Evolutionary conservation across 164 flowering plant genomes (phyloP), one percentile per base, ranked within the genome.

Genomic region (Nymphaea colorata): DNA sequence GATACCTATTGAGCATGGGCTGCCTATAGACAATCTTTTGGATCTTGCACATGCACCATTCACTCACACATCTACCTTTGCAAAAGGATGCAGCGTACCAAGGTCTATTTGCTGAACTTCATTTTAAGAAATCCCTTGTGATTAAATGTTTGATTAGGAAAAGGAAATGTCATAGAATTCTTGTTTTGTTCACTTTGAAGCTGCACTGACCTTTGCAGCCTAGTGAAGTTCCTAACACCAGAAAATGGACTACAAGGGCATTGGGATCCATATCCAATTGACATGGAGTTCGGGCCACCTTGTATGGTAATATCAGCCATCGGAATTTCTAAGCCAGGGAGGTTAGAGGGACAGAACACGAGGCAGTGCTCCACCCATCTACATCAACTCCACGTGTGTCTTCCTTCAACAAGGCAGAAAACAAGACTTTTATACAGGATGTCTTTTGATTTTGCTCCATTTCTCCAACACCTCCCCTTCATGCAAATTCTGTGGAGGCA

Each of bases 211-310:
- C 25, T 69, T 70, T 42, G 69, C 96, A 91, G 98, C 80, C 76
- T 91, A 73, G 98, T 91, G 80, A 88, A 89, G 65, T 91, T 91
- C 71, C 81, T 91, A 82, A 89, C 98, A 7, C 96, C 96, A 71
- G 78, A 85, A 78, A 83, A 93, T 36, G 96, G 96, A 62, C 85
- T 91, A 64, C 89, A 91, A 87, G 98, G 98, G 63, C 87, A 86
- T 70, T 91, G 98, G 96, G 98, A 89, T 60, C 98, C 98, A 0
- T 91, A 91, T 71, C 98, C 98, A 15, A 91, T 91, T 69, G 98
- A 91, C 66, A 91, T 88, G 96, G 98, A 91, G 76, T 91, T 91
- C 72, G 72, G 78, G 71, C 98, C 98, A 16, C 98, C 98, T 55
- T 89, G 96, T 74, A 91, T 91, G 76, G 98, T 91, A 64, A 77